phyloP scores from a whole-genome alignment of 1,139 yeast species.

The Sugiyamaella paludigena region DNA sequence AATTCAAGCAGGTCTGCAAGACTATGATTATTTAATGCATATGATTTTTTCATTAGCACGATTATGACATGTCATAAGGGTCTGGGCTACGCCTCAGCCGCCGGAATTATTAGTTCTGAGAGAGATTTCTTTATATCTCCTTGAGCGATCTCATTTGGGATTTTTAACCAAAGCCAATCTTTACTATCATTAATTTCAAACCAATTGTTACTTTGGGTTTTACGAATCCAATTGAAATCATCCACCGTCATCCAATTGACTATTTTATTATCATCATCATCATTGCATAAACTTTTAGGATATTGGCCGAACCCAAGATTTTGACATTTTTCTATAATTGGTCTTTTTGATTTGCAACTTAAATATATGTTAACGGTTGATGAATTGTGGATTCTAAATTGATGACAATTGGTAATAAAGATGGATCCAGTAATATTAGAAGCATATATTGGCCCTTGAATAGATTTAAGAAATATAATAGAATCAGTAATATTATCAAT shows the following conservation, averaged over 20 bases:
- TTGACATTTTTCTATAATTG: constrained; percentile 34
- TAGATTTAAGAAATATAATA: constrained; percentile 21
- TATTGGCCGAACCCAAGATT: constrained; percentile 27
- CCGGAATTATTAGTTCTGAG: too few relatives aligned
- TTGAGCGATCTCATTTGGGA: neutral
- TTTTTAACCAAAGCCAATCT: constrained; percentile 2
- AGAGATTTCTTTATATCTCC: neutral
- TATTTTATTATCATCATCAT: neutral
- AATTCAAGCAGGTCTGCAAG: too few relatives aligned
- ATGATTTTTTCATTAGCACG: neutral
- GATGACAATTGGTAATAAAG: constrained; percentile 31
- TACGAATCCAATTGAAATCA: constrained; percentile 35
- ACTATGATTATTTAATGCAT: constrained; percentile 11
- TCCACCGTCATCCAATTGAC: constrained; percentile 26
- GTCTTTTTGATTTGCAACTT: constrained; percentile 31
- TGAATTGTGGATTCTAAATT: constrained; percentile 35
- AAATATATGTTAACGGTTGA: constrained; percentile 22
- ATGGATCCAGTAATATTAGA: constrained; percentile 22
- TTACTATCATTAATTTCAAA: constrained; percentile 4
- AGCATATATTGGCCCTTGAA: constrained; percentile 31
- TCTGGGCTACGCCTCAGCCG: too few relatives aligned
- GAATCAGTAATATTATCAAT: constrained; percentile 25
- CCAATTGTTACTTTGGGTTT: constrained; percentile 28
- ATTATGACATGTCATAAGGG: too few relatives aligned
- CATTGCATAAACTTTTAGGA: constrained; percentile 15